A percentile compares a stretch with the other conserved stretches of the same genome.
Conservation (phyloP, 192 early-diverging fungal genomes). For the Mortierella claussenii region DNA sequence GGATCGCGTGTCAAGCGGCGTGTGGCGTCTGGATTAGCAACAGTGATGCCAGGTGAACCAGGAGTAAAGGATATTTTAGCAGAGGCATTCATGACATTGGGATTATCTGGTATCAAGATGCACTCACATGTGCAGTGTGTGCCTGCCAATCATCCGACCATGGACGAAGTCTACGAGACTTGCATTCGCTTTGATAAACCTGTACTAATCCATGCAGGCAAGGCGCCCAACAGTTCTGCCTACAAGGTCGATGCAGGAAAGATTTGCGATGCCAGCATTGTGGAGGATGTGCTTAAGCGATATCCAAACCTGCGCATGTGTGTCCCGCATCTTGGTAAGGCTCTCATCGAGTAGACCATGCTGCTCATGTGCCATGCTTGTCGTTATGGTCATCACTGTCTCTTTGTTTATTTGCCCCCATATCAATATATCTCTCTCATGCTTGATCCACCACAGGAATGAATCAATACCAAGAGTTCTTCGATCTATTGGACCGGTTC, state of each 20-base stretch:
- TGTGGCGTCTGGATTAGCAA: slow-evolving; percentile 53
- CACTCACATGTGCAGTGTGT: slow-evolving; percentile 56
- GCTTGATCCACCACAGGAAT: slow-evolving; percentile 12
- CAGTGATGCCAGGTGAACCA: slow-evolving; percentile 54
- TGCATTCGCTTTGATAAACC: slow-evolving; percentile 45
- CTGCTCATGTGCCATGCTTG: neutral
- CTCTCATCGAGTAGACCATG: no score
- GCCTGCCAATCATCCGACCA: slow-evolving; percentile 45
- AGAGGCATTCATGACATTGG: slow-evolving; percentile 44
- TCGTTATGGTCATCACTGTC: neutral
- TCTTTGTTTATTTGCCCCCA: neutral
- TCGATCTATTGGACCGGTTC: slow-evolving; percentile 39
- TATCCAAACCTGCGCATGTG: slow-evolving; percentile 38
- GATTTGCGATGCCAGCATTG: slow-evolving; percentile 46
- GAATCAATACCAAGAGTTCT: slow-evolving; percentile 53
- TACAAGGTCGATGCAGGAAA: slow-evolving; percentile 53
- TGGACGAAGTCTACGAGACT: slow-evolving; percentile 52
- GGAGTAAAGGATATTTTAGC: slow-evolving; percentile 39
- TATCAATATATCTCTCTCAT: neutral
- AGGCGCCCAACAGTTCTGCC: slow-evolving; percentile 45
- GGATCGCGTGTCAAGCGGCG: neutral
- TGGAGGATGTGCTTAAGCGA: slow-evolving; percentile 50
- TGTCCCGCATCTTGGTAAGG: slow-evolving; percentile 51
- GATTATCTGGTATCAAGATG: slow-evolving; percentile 53
- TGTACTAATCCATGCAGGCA: slow-evolving; percentile 47